These are phyloP conservation scores for Talaromyces sp. DNA, from an alignment of 2,329 filamentous ascomycete species.

Conservation along the genomic window DNA sequence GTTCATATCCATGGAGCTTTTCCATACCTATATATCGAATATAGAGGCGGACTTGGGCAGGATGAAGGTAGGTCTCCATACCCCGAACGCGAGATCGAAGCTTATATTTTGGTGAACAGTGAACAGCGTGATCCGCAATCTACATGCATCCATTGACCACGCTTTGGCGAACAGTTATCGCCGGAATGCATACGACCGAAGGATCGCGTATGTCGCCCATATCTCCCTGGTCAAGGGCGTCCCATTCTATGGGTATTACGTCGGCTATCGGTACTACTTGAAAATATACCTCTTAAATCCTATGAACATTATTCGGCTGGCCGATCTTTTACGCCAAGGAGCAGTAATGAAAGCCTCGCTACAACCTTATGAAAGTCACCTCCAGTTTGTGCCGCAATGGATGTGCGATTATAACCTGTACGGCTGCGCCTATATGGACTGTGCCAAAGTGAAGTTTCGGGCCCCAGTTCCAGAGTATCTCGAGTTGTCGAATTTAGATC, in stretches of 20 bases:
- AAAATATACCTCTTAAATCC: conserved; percentile 96
- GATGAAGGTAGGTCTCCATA: conserved; percentile 62
- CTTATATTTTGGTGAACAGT: conserved; percentile 50
- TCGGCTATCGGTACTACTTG: conserved; percentile 85
- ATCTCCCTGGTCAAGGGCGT: conserved; percentile 90
- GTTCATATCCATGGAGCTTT: conserved; percentile 94
- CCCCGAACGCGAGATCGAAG: background rate
- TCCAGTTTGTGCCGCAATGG: conserved; percentile 92
- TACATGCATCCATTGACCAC: conserved; percentile 87
- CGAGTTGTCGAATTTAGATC: conserved; percentile 59
- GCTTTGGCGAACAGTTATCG: conserved; percentile 84
- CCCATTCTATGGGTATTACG: conserved; percentile 93
- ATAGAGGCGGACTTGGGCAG: conserved; percentile 65
- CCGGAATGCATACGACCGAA: conserved; percentile 68
- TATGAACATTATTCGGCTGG: conserved; percentile 77
- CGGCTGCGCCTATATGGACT: conserved; percentile 84
- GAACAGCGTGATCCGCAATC: conserved; percentile 68
- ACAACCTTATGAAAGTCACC: conserved; percentile 90
- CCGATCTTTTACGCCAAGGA: conserved; percentile 84
- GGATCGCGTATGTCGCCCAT: conserved; percentile 76
- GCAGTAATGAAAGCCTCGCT: conserved; percentile 79
- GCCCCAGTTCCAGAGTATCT: conserved; percentile 69
- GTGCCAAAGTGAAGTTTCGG: conserved; percentile 68
- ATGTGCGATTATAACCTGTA: conserved; percentile 99
- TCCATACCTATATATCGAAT: conserved; percentile 92